These are phyloP conservation scores for Phytophthora sp. DNA, from an alignment of 352 stramenopile genomes.

Conservation along the genomic window DNA sequence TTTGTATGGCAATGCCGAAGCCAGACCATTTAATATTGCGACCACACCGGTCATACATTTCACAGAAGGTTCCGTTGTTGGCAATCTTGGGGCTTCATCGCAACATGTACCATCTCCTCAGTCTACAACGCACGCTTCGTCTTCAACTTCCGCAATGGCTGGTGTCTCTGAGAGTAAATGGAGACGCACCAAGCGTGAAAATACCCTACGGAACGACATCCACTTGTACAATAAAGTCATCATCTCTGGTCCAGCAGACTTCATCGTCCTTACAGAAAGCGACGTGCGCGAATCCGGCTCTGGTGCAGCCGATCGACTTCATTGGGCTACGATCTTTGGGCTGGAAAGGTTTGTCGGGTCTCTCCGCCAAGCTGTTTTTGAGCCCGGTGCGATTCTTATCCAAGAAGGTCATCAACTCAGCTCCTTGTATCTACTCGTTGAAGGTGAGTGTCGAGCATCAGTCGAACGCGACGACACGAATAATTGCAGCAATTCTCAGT, in stretches of 20 bases:
- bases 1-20: constrained; percentile 48
- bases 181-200: constrained; percentile 47
- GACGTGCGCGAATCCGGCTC: constrained; percentile 42
- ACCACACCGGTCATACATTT: constrained; percentile 40
- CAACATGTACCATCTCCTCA: not conserved
- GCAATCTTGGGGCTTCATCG: constrained; percentile 39
- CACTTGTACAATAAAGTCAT: constrained; percentile 51
- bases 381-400: constrained; percentile 37
- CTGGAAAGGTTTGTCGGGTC: constrained; percentile 44
- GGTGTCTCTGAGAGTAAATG: constrained; percentile 36
- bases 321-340: constrained; percentile 45
- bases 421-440: constrained; percentile 42
- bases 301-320: constrained; percentile 37
- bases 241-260: constrained; percentile 47
- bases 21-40: constrained; percentile 40
- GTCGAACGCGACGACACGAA: constrained; percentile 25
- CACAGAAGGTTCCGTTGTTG: constrained; percentile 47
- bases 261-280: constrained; percentile 43
- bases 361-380: constrained; percentile 42
- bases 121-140: not conserved
- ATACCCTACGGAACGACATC: constrained; percentile 36
- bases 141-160: constrained; percentile 4
- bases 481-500: constrained; percentile 1
- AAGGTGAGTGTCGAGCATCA: constrained; percentile 50
- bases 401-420: constrained; percentile 36